phyloP scores from a whole-genome alignment of 139 green algal species.

The Coccomyxa sp. region DNA sequence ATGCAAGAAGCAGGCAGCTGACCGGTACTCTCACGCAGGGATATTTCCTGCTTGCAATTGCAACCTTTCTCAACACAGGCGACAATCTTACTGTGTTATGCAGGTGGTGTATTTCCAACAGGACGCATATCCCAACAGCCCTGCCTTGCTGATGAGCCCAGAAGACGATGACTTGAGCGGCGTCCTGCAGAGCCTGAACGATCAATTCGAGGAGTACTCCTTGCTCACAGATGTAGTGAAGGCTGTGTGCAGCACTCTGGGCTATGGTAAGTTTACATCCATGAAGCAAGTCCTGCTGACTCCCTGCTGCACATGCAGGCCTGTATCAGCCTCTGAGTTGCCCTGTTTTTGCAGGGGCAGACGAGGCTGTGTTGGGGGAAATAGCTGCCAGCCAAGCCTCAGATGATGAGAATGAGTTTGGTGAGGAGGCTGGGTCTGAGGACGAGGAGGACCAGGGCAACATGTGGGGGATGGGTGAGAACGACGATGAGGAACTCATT shows the following conservation, averaged over 20 bases:
- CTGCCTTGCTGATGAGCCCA: background rate
- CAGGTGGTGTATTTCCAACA: background rate
- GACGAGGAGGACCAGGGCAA: background rate
- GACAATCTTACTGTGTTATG: background rate
- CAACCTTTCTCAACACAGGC: too few species aligned
- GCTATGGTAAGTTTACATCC: background rate
- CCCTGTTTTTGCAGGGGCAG: background rate
- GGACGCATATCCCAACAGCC: background rate
- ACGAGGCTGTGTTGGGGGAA: background rate
- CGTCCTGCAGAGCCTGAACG: background rate
- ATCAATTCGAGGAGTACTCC: background rate
- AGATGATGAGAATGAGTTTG: constrained; percentile 11
- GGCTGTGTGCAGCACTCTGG: background rate
- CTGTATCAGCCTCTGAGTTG: background rate
- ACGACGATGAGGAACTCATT: constrained; percentile 1
- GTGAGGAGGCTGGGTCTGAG: background rate
- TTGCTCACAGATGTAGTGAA: background rate
- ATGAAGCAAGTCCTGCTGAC: background rate
- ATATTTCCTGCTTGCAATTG: too few species aligned
- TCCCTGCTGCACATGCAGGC: background rate
- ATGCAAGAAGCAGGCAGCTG: too few species aligned
- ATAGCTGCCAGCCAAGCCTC: background rate
- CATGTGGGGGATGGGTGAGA: constrained; percentile 12
- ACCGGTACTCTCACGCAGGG: too few species aligned
- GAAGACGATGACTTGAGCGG: background rate